Conservation (phyloP, 495 filamentous ascomycete species). For the Penicillium arizonense region DNA sequence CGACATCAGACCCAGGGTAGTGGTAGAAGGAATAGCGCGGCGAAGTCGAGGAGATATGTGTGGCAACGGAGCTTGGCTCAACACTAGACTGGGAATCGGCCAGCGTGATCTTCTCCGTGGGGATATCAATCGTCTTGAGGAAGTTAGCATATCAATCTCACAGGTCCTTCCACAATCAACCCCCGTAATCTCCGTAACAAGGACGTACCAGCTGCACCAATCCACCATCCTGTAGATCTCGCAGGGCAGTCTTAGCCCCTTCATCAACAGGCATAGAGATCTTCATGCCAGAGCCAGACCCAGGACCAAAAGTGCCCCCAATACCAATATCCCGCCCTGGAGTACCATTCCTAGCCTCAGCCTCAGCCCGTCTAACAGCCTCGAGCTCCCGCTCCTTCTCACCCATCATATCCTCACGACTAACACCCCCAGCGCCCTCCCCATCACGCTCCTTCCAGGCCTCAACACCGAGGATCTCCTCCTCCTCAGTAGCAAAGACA, state of each 20-base stretch:
- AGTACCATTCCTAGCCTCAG: slow-evolving; percentile 72
- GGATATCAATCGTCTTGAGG: slow-evolving; percentile 57
- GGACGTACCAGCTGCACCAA: slow-evolving; percentile 78
- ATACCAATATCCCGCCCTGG: slow-evolving; percentile 52
- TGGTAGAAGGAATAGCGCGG: slow-evolving; percentile 92
- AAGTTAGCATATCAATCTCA: slow-evolving; percentile 28
- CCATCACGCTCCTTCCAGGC: slow-evolving; percentile 78
- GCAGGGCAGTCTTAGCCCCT: slow-evolving; percentile 65
- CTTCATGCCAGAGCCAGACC: slow-evolving; percentile 53
- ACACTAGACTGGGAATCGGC: slow-evolving; percentile 53
- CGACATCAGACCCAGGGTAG: slow-evolving; percentile 59
- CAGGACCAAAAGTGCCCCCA: slow-evolving; percentile 55
- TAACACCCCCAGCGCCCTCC: slow-evolving; percentile 38
- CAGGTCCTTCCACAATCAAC: slow-evolving; percentile 1
- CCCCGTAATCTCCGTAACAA: slow-evolving; percentile 4
- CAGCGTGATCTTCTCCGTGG: slow-evolving; percentile 76
- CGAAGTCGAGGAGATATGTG: slow-evolving; percentile 71
- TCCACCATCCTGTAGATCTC: slow-evolving; percentile 52
- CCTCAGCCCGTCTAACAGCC: slow-evolving; percentile 77
- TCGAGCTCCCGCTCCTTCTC: slow-evolving; percentile 81
- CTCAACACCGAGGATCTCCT: slow-evolving; percentile 59
- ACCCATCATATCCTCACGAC: slow-evolving; percentile 68
- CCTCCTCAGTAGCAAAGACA: slow-evolving; percentile 72
- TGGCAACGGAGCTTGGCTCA: slow-evolving; percentile 50
- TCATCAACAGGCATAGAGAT: slow-evolving; percentile 67